Evolutionary conservation across 345 rosid species (phyloP).

Genomic region (Pistacia integerrima): DNA sequence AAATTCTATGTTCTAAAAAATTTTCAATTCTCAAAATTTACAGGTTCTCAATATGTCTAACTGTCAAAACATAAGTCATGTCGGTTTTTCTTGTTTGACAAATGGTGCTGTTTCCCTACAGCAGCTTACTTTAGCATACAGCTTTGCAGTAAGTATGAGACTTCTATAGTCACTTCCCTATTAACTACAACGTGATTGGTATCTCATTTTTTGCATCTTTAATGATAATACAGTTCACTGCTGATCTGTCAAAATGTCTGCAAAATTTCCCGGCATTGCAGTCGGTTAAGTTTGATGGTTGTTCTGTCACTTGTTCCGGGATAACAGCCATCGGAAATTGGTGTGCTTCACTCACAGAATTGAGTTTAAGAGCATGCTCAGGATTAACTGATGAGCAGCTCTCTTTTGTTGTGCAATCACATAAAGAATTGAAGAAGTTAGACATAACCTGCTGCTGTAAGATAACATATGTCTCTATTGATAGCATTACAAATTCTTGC

Average conservation of each 20-base stretch:
- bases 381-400: slow-evolving; percentile 73
- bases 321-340: slow-evolving; percentile 53
- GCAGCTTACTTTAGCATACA: slow-evolving; percentile 53
- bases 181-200: not conserved
- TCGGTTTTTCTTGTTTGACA: slow-evolving; percentile 54
- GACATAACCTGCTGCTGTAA: slow-evolving; percentile 72
- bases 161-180: not conserved
- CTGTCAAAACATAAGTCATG: slow-evolving; percentile 58
- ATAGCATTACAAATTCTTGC: slow-evolving; percentile 50
- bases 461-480: slow-evolving; percentile 59
- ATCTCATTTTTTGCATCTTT: slow-evolving; percentile 5
- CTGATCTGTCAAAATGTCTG: slow-evolving; percentile 46
- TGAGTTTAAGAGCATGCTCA: slow-evolving; percentile 67
- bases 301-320: slow-evolving; percentile 47
- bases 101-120: slow-evolving; percentile 45
- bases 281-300: slow-evolving; percentile 65
- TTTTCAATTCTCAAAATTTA: not conserved
- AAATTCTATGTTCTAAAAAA: not conserved
- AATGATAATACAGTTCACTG: slow-evolving; percentile 46
- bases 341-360: slow-evolving; percentile 45
- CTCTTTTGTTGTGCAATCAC: slow-evolving; percentile 46
- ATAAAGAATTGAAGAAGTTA: slow-evolving; percentile 54
- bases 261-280: slow-evolving; percentile 51
- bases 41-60: slow-evolving; percentile 66
- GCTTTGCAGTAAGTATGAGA: slow-evolving; percentile 50